A percentile compares a stretch with the other conserved stretches of the same genome.
These are phyloP conservation scores for Pelargonium fulgidum DNA, from an alignment of 441 rosid species.

Conservation along the genomic window DNA sequence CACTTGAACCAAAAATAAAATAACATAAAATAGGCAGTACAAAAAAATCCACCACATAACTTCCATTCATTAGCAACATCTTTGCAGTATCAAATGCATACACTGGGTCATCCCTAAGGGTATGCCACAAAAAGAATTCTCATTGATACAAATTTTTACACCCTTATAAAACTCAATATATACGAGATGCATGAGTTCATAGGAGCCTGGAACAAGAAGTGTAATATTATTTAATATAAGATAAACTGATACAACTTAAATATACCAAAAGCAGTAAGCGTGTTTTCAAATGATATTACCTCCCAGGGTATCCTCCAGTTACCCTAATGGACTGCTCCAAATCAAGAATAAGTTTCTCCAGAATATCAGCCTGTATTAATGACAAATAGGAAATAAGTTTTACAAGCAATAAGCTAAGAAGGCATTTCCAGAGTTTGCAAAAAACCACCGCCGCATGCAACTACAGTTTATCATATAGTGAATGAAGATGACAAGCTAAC, in stretches of 20 bases:
- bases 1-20: no score
- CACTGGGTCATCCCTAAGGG: not conserved
- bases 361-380: conserved; percentile 64
- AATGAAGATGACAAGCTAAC: conserved; percentile 33
- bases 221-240: not conserved
- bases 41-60: no score
- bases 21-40: no score
- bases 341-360: conserved; percentile 80
- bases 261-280: no score
- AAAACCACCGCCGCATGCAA: conserved; percentile 14
- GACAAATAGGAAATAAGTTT: conserved; percentile 14
- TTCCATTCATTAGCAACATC: not conserved
- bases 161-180: not conserved
- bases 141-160: no score
- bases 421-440: not conserved
- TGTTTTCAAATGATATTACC: conserved; percentile 35
- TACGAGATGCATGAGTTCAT: not conserved
- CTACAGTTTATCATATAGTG: conserved; percentile 12
- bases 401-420: not conserved
- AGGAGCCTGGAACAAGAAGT: not conserved
- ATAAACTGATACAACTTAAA: not conserved
- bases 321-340: conserved; percentile 72
- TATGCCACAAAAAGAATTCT: no score
- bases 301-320: conserved; percentile 62
- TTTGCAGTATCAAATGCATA: not conserved